Base-by-base conservation (phyloP, 2,329 filamentous ascomycete species). In the Fusarium foetens region DNA sequence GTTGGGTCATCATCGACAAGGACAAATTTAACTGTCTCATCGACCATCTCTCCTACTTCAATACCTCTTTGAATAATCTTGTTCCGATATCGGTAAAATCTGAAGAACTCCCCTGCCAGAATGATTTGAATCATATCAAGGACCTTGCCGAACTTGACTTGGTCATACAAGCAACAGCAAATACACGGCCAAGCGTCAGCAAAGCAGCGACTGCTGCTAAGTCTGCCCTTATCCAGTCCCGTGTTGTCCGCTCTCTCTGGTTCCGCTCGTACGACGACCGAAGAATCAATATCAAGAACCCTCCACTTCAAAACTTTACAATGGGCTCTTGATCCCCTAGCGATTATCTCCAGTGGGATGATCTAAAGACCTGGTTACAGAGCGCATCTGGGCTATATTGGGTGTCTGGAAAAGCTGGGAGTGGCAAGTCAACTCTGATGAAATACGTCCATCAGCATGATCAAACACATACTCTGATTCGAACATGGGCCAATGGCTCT, bases 401-500 rank as follows among this genome's bases (percentile, higher is more conserved):
- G 53, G 2, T 62, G 0, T 48, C 11, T 4, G 59, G 59, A 1
- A 48, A 60, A 7, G 38, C 61, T 0, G 61, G 55, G 3, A 63
- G 55, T 1, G 61, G 55, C 6, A 63, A 63, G 17, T 63, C 55
- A 0, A 63, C 61, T 0, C 11, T 62, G 2, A 63, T 63, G 55
- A 63, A 63, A 2, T 23, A 49, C 6, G 42, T 63, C 2, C 19
- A n/a, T 8, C 6, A 36, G 6, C 21, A 58, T 17, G 3, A 2
- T 0, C 3, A 19, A 2, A 62, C 25, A 0, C 11, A 13, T 2
- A 0, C 25, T 5, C 25, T 42, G 0, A 6, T 62, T 1, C 4
- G 4, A 9, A 2, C 1, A 0, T 52, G 38, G 45, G 17, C 25
- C 4, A 5, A 3, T 7, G n/a, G 16, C 0, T 27, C n/a, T 0